Percentiles rank a stretch among this genome's conserved stretches.
These are phyloP conservation scores for Haplosporangium sp. DNA, from an alignment of 371 early-diverging fungal species.

Conservation along the genomic window DNA sequence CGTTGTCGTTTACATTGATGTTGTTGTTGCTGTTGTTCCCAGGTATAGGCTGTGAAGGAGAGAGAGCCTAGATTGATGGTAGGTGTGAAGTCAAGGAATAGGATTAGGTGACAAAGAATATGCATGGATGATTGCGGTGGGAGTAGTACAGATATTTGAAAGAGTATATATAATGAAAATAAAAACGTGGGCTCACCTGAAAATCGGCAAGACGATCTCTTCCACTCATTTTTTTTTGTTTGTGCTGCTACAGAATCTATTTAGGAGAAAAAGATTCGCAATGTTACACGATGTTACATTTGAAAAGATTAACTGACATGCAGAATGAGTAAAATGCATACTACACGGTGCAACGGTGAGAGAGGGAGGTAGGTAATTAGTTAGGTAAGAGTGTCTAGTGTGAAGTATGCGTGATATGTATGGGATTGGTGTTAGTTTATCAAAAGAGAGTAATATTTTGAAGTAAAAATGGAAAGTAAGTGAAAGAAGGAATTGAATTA, in stretches of 20 bases:
- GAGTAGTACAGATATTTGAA: too few species aligned
- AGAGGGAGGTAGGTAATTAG: neutral
- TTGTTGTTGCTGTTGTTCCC: neutral
- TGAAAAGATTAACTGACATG: neutral
- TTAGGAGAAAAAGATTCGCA: neutral
- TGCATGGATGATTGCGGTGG: neutral
- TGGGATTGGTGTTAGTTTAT: neutral
- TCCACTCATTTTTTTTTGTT: conserved; percentile 24
- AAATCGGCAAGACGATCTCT: conserved; percentile 36
- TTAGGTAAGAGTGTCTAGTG: too few species aligned
- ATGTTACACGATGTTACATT: neutral
- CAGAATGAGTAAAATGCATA: neutral
- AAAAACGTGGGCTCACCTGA: conserved; percentile 16
- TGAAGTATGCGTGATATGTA: too few species aligned
- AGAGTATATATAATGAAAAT: too few species aligned
- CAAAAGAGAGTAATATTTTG: too few species aligned
- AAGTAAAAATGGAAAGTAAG: neutral
- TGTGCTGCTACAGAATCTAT: neutral
- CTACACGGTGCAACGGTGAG: neutral
- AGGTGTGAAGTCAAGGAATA: neutral
- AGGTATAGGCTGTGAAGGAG: neutral
- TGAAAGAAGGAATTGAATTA: neutral
- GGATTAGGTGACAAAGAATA: neutral
- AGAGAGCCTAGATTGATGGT: neutral
- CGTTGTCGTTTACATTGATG: neutral